A percentile compares a stretch with the other conserved stretches of the same genome.
Conservation (phyloP, 495 filamentous ascomycete species). For the Hypoxylon fuscum region DNA sequence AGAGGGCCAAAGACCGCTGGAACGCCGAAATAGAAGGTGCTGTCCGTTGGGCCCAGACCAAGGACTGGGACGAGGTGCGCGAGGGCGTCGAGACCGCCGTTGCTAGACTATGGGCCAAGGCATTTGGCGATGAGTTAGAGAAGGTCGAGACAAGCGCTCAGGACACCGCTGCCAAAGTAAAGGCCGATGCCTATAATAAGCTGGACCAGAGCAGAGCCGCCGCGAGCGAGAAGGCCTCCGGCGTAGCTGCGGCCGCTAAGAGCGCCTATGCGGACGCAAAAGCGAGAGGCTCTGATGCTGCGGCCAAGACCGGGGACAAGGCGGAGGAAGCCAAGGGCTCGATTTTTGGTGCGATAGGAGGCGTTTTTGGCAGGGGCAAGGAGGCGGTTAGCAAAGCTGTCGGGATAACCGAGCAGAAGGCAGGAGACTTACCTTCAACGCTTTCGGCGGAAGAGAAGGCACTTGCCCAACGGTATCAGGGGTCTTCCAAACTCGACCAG, state of each 20-base stretch:
- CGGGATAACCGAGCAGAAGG: constrained; percentile 39
- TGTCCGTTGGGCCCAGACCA: constrained; percentile 72
- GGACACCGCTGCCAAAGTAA: too few species aligned
- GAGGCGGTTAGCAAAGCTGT: constrained; percentile 41
- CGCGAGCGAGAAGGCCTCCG: constrained; percentile 34
- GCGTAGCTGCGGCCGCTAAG: constrained; percentile 43
- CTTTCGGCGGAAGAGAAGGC: constrained; percentile 55
- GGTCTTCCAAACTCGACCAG: constrained; percentile 43
- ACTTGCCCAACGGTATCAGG: constrained; percentile 57
- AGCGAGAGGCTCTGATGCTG: constrained; percentile 25
- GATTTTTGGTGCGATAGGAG: constrained; percentile 43
- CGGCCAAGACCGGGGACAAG: constrained; percentile 24
- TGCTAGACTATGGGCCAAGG: constrained; percentile 41
- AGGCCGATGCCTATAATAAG: too few species aligned
- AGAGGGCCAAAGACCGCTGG: constrained; percentile 80
- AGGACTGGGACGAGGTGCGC: constrained; percentile 68
- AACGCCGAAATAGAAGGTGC: constrained; percentile 76
- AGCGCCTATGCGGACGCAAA: constrained; percentile 46
- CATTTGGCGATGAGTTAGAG: constrained; percentile 28
- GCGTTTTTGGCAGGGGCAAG: constrained; percentile 46
- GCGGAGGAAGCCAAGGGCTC: constrained; percentile 44
- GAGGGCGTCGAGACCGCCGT: constrained; percentile 60
- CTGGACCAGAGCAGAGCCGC: constrained; percentile 7
- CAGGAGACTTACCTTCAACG: constrained; percentile 42
- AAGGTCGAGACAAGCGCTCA: too few species aligned